Conservation (phyloP, 2,329 filamentous ascomycete genomes). For the Pyricularia pennisetigena region DNA sequence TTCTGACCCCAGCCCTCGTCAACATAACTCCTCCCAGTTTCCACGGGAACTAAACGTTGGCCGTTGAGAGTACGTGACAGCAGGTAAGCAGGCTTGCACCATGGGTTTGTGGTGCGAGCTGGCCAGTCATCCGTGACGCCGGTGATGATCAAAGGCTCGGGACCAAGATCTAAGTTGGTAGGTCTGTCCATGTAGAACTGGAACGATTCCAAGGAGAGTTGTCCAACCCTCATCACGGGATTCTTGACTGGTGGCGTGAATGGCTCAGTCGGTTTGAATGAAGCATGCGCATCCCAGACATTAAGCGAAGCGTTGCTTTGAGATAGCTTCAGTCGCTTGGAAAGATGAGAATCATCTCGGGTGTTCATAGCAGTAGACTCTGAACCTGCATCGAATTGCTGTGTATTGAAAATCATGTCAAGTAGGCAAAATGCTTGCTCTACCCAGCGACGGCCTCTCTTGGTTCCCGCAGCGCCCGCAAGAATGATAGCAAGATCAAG, state of each 20-base stretch:
- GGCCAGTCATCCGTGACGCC: conserved; percentile 64
- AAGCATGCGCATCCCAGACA: conserved; percentile 10
- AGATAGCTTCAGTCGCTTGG: neutral
- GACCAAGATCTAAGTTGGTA: conserved; percentile 23
- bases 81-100: conserved; percentile 68
- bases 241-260: conserved; percentile 31
- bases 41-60: conserved; percentile 71
- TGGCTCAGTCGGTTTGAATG: conserved; percentile 24
- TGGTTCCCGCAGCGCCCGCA: conserved; percentile 49
- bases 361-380: conserved; percentile 10
- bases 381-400: conserved; percentile 5
- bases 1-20: conserved; percentile 77
- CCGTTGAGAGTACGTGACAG: conserved; percentile 65
- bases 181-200: conserved; percentile 45
- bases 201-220: conserved; percentile 48
- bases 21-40: conserved; percentile 80
- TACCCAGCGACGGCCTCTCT: conserved; percentile 40
- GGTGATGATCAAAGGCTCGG: conserved; percentile 60
- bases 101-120: conserved; percentile 56
- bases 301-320: neutral
- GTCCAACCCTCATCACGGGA: conserved; percentile 29
- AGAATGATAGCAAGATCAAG: conserved; percentile 73
- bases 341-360: neutral
- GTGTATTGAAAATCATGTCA: conserved; percentile 15
- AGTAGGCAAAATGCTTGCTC: conserved; percentile 39